Conservation (phyloP, 2,329 filamentous ascomycete species). For the Chaetomium sp. region DNA sequence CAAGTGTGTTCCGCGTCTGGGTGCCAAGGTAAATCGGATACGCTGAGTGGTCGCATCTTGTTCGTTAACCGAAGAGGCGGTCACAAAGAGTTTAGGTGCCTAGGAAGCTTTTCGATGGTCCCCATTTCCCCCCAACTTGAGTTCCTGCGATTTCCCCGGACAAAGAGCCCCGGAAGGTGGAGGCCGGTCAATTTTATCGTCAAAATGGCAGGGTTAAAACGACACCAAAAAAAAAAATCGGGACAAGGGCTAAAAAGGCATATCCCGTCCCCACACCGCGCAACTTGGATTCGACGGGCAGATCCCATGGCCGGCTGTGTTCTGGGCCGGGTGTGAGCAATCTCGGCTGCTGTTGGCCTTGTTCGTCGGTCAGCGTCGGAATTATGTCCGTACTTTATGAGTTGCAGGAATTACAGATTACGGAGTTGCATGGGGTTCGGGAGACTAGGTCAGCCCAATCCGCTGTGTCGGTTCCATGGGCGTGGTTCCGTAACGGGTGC, state of each 20-base stretch:
- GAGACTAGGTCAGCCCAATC: slow-evolving; percentile 4
- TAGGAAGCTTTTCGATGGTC: background rate
- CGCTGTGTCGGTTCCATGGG: slow-evolving; percentile 18
- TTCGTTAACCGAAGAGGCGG: slow-evolving; percentile 4
- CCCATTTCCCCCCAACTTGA: background rate
- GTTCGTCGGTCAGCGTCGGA: background rate
- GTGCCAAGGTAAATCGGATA: slow-evolving; percentile 10
- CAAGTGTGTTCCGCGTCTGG: background rate
- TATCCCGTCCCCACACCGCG: background rate
- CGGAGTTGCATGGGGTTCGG: background rate
- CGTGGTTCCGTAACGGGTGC: slow-evolving; percentile 9
- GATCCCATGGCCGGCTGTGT: background rate
- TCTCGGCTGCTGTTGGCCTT: slow-evolving; percentile 1
- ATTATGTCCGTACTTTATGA: too few species aligned
- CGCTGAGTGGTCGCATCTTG: slow-evolving; percentile 13
- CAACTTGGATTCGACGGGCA: background rate
- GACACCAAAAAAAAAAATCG: background rate
- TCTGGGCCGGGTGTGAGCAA: slow-evolving; percentile 9
- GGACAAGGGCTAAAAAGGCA: background rate
- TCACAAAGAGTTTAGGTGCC: slow-evolving; percentile 8
- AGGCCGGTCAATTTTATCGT: background rate
- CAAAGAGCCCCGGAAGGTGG: background rate
- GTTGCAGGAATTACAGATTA: too few species aligned
- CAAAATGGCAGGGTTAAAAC: background rate
- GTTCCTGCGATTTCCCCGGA: background rate